Evolutionary conservation across 345 rosid species (phyloP).

Genomic region (Heritiera fomes): DNA sequence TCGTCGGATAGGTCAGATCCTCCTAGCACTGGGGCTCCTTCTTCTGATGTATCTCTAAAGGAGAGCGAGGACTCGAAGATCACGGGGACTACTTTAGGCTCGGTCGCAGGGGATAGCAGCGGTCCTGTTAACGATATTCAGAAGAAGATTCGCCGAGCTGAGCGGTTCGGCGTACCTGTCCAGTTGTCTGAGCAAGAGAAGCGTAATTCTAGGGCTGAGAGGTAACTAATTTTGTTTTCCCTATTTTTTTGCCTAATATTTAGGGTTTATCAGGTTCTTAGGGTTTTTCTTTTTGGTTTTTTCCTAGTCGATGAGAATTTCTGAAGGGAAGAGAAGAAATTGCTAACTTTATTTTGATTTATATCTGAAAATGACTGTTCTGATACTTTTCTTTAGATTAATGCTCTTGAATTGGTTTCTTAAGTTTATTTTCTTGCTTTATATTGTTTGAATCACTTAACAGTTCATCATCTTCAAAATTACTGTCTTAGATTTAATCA

Average conservation of each 20-base stretch:
- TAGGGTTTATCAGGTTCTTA: conserved; percentile 16
- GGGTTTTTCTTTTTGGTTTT: conserved; percentile 20
- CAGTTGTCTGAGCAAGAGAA: conserved; percentile 85
- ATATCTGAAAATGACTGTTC: not conserved
- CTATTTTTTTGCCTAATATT: not conserved
- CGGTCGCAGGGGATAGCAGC: conserved; percentile 29
- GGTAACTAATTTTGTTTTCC: conserved; percentile 38
- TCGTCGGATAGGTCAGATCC: conserved; percentile 36
- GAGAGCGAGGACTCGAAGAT: conserved; percentile 37
- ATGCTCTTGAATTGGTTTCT: not conserved
- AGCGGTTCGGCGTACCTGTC: conserved; percentile 83
- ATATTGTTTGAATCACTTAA: not conserved
- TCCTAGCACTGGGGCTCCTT: conserved; percentile 22
- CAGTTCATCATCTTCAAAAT: not conserved
- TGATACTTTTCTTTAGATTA: not conserved
- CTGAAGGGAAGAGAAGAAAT: no score
- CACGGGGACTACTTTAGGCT: conserved; percentile 21
- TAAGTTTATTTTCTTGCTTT: not conserved
- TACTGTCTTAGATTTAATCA: not conserved
- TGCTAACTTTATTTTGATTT: not conserved
- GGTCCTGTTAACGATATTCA: conserved; percentile 50
- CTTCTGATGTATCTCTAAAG: conserved; percentile 31
- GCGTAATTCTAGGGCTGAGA: conserved; percentile 91
- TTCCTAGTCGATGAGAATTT: not conserved
- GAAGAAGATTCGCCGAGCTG: conserved; percentile 94